A percentile compares a stretch with the other conserved stretches of the same genome.
phyloP scores from a whole-genome alignment of 495 filamentous ascomycete species.

The Tuber microsphaerosporum region DNA sequence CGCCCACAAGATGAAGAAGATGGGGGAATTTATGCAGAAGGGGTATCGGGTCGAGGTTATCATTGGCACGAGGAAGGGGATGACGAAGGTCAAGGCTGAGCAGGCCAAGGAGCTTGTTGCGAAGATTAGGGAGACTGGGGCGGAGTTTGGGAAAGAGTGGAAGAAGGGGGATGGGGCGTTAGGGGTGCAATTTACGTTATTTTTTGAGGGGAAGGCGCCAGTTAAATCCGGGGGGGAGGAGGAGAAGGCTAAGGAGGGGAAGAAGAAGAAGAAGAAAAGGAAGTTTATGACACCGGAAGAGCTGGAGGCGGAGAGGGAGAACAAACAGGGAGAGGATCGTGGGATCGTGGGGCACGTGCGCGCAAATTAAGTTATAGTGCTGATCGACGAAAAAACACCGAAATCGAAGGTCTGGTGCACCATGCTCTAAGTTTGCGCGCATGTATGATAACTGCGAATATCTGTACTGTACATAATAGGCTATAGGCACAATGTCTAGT shows the following conservation, averaged over 20 bases:
- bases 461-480: background rate
- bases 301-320: background rate
- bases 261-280: constrained; percentile 1
- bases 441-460: background rate
- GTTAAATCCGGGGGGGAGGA: constrained; percentile 13
- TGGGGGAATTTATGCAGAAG: constrained; percentile 51
- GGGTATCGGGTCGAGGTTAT: constrained; percentile 53
- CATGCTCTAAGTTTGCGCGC: too few relatives aligned
- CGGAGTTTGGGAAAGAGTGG: constrained; percentile 27
- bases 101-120: constrained; percentile 53
- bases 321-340: background rate
- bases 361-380: too few relatives aligned
- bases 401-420: too few relatives aligned
- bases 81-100: constrained; percentile 82
- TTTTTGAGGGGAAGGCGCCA: constrained; percentile 24
- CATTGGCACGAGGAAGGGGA: constrained; percentile 67
- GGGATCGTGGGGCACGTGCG: background rate
- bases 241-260: background rate
- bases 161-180: constrained; percentile 22
- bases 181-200: constrained; percentile 25
- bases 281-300: constrained; percentile 6
- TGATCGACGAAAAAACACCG: too few relatives aligned
- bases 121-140: constrained; percentile 9
- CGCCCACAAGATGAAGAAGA: constrained; percentile 50
- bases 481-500: background rate